Conservation (phyloP, 345 rosid genomes). For the Cochlearia excelsa region DNA sequence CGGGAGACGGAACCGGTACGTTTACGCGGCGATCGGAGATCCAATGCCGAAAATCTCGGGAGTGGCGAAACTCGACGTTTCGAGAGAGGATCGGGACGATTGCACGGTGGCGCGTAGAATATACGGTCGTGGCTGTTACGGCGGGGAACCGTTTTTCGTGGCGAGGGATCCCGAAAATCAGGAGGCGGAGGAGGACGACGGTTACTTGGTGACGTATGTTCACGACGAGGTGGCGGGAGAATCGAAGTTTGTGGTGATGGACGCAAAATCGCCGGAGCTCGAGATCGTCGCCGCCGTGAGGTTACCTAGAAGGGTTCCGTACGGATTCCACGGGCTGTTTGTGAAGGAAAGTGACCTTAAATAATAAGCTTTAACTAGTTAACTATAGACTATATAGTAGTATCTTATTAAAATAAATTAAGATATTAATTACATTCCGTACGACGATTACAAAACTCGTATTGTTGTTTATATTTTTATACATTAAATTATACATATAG, state of each 20-base stretch:
- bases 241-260: conserved; percentile 43
- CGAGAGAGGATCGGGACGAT: conserved; percentile 12
- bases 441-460: not conserved
- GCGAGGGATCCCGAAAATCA: conserved; percentile 26
- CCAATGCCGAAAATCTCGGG: conserved; percentile 41
- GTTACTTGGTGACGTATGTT: conserved; percentile 37
- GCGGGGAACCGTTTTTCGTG: conserved; percentile 41
- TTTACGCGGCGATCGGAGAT: conserved; percentile 39
- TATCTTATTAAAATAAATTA: not conserved
- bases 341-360: conserved; percentile 39
- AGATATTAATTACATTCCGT: conserved; percentile 15
- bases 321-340: conserved; percentile 37
- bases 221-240: conserved; percentile 32
- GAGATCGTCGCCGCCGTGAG: conserved; percentile 32
- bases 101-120: conserved; percentile 38
- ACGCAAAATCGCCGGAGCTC: conserved; percentile 38
- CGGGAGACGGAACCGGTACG: conserved; percentile 26
- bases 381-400: not conserved
- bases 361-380: conserved; percentile 15
- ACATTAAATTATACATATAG: not conserved
- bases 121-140: conserved; percentile 36
- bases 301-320: conserved; percentile 40
- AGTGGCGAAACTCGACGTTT: conserved; percentile 34
- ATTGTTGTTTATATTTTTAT: no score
- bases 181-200: conserved; percentile 40